A percentile compares a stretch with the other conserved stretches of the same genome.
phyloP scores from a whole-genome alignment of 2,329 filamentous ascomycete species.

The Penicillium aurantiogriseum region DNA sequence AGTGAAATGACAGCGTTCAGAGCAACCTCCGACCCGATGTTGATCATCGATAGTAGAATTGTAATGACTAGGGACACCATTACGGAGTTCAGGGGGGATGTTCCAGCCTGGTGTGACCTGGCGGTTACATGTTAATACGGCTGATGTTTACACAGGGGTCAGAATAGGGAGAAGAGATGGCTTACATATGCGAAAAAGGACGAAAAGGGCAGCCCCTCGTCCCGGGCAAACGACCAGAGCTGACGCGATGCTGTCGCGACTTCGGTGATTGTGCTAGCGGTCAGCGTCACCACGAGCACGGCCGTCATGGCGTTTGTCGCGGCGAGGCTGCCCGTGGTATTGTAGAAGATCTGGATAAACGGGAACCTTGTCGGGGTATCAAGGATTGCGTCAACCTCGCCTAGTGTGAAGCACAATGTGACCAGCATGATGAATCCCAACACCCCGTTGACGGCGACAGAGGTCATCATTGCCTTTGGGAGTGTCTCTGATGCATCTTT shows the following conservation, averaged over 20 bases:
- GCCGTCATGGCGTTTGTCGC: slow-evolving; percentile 53
- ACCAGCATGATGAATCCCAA: slow-evolving; percentile 59
- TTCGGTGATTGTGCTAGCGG: slow-evolving; percentile 53
- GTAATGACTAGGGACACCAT: slow-evolving; percentile 46
- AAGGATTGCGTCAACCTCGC: slow-evolving; percentile 48
- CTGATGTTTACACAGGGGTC: not conserved
- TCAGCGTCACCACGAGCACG: slow-evolving; percentile 51
- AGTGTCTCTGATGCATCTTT: slow-evolving; percentile 51
- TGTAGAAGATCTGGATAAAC: slow-evolving; percentile 59
- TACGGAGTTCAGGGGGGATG: slow-evolving; percentile 49
- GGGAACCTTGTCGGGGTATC: slow-evolving; percentile 53
- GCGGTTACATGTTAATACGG: not conserved
- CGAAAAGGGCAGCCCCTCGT: slow-evolving; percentile 43
- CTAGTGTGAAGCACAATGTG: slow-evolving; percentile 55
- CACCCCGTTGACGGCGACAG: slow-evolving; percentile 51
- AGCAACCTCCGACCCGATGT: slow-evolving; percentile 50
- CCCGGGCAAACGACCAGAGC: slow-evolving; percentile 55
- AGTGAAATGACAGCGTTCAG: slow-evolving; percentile 48
- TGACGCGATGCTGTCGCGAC: slow-evolving; percentile 59
- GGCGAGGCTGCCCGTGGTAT: slow-evolving; percentile 49
- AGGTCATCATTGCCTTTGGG: slow-evolving; percentile 52
- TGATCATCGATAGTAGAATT: slow-evolving; percentile 51
- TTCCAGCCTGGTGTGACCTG: slow-evolving; percentile 41
- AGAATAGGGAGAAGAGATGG: not conserved
- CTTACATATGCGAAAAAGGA: slow-evolving; percentile 40